These are phyloP conservation scores for Yamadazyma akitaensis DNA, from an alignment of 805 yeast species.

Conservation along the genomic window DNA sequence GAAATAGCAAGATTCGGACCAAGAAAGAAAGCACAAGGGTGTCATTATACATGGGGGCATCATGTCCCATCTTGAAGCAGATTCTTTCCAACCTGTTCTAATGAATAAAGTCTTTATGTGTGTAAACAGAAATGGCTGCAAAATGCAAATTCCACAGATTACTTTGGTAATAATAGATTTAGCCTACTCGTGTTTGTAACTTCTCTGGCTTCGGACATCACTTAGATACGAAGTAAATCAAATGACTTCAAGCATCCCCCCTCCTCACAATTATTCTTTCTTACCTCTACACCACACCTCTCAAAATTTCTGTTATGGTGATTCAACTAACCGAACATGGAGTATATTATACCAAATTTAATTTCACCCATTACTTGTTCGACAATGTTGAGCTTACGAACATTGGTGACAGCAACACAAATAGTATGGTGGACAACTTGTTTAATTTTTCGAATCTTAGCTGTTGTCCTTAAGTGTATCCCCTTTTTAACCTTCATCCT, in stretches of 20 bases:
- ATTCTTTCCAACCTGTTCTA: too few relatives aligned
- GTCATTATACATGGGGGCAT: too few relatives aligned
- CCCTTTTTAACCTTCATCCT: neutral
- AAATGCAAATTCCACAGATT: neutral
- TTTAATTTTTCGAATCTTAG: neutral
- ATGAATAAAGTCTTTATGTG: too few relatives aligned
- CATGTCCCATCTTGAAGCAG: too few relatives aligned
- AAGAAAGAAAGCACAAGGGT: too few relatives aligned
- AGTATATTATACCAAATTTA: neutral
- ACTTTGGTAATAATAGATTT: too few relatives aligned
- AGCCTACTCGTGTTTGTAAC: neutral
- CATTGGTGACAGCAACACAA: neutral
- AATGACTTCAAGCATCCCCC: too few relatives aligned
- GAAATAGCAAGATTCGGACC: too few relatives aligned
- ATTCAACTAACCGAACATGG: neutral
- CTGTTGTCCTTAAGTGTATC: neutral
- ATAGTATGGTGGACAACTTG: neutral
- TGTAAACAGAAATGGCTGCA: neutral
- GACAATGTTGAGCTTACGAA: neutral
- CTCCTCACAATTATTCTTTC: neutral
- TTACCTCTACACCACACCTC: neutral
- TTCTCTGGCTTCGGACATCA: too few relatives aligned
- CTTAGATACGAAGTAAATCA: too few relatives aligned
- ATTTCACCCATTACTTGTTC: neutral
- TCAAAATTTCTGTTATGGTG: neutral